Base-by-base conservation (phyloP, 192 early-diverging fungal genomes). In the Linnemannia zychae region DNA sequence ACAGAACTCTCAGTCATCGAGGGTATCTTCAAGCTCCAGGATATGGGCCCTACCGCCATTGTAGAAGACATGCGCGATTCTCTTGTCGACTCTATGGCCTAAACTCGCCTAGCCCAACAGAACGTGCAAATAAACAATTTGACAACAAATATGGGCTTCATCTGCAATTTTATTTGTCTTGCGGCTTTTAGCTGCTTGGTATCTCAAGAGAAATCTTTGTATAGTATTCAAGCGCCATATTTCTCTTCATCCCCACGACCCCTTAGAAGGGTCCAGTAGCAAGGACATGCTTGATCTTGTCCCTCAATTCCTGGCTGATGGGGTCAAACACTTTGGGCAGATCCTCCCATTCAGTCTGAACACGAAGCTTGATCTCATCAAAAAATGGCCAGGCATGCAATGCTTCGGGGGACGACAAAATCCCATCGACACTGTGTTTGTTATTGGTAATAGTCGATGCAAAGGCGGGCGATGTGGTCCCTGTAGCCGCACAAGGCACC, bases 1-100 rank as follows among this genome's bases (percentile, higher is more conserved):
- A 99, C 98, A 37, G 98, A 99, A 88, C 92, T 99, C 67, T 95
- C 94, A 67, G 98, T 99, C 2, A 94, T 99, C 63, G 98, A 99
- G 87, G 94, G 93, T 80, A 98, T 99, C 78, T 99, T 99, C 90
- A 98, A 97, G 90, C 92, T 99, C 18, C 96, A 98, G 75, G 96
- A 98, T 69, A 90, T 93, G 46, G 93, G 96, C 80, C 96, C 95
- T 3, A 94, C 94, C 11, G 94, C 94, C 57, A 95, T 98, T 88
- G 96, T 98, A 70, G 96, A 93, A 73, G 95, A 98, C 47, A 93
- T 99, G 92, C 92, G 97, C 57, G 96, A 99, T 82, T 91, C 95
- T 33, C 89, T 99, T 24, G 96, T 98, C 33, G 98, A 98, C 80
- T 91, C 91, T 79, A 92, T 91, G 79, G 89, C 87, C 71, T 95